A percentile compares a stretch with the other conserved stretches of the same genome.
Evolutionary conservation across 2,329 filamentous ascomycete genomes (phyloP).

Genomic region (Botrytis squamosa): DNA sequence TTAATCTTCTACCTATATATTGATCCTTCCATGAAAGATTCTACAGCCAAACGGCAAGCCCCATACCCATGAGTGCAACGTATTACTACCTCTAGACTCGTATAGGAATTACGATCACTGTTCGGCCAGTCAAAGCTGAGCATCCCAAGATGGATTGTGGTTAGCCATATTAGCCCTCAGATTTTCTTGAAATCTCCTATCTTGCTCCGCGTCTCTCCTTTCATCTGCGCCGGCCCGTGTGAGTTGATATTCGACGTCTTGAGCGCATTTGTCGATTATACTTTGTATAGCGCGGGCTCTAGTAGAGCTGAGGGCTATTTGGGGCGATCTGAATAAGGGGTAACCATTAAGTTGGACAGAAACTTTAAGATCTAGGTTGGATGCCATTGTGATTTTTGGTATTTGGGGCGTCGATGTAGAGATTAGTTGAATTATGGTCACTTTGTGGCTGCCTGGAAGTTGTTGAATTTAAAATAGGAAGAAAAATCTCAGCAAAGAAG

Average conservation of each 20-base stretch:
- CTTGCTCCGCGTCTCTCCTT: not conserved
- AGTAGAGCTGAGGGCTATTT: not conserved
- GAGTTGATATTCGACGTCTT: not conserved
- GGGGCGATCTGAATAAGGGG: not conserved
- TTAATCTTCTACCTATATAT: not conserved
- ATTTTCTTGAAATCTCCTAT: not conserved
- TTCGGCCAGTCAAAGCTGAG: not conserved
- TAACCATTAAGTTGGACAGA: not conserved
- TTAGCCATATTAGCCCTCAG: not conserved
- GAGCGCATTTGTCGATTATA: not conserved
- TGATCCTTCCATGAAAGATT: not conserved
- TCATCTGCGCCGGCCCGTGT: not conserved
- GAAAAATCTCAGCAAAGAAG: not conserved
- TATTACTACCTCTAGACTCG: not conserved
- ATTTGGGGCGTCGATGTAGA: no score
- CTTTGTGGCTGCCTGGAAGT: not conserved
- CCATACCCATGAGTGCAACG: not conserved
- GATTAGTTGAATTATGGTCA: not conserved
- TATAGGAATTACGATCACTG: not conserved
- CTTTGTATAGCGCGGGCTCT: not conserved
- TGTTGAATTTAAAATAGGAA: not conserved
- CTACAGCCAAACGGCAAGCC: not conserved
- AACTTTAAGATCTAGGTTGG: not conserved
- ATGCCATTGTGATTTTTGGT: not conserved
- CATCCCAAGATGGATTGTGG: not conserved